These are phyloP conservation scores for Amaranthus cruentus DNA, from an alignment of 148 eudicot genomes.

Conservation along the genomic window DNA sequence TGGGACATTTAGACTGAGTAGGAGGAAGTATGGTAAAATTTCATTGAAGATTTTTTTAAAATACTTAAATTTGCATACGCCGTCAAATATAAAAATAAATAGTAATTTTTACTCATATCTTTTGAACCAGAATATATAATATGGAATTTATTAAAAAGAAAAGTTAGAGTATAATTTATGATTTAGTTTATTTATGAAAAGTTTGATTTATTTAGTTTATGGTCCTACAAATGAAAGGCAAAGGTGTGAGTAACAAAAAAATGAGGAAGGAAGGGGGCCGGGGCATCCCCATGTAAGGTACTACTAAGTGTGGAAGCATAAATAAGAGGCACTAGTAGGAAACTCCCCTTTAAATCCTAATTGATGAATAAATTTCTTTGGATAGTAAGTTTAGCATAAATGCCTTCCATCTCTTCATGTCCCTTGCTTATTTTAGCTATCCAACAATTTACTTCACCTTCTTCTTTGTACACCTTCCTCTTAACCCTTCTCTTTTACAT, in stretches of 20 bases:
- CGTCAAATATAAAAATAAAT: too few relatives aligned
- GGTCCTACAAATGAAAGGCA: too few relatives aligned
- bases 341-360: conserved; percentile 11
- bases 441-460: conserved; percentile 23
- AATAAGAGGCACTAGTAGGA: conserved; percentile 18
- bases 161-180: too few relatives aligned
- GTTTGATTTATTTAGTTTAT: too few relatives aligned
- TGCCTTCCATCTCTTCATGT: conserved; percentile 29
- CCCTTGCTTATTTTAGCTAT: conserved; percentile 32
- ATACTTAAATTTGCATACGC: too few relatives aligned
- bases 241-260: conserved; percentile 8
- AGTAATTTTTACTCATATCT: too few relatives aligned
- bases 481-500: conserved; percentile 6
- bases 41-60: too few relatives aligned
- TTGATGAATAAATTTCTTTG: conserved; percentile 17
- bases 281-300: background rate
- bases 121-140: too few relatives aligned
- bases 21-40: too few relatives aligned
- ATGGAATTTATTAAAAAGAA: too few relatives aligned
- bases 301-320: conserved; percentile 7
- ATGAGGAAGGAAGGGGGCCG: conserved; percentile 13
- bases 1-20: too few relatives aligned
- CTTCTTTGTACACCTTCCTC: conserved; percentile 10
- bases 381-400: conserved; percentile 13
- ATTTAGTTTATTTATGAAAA: too few relatives aligned